Conservation (phyloP, 805 yeast species). For the Torulaspora delbrueckii region DNA sequence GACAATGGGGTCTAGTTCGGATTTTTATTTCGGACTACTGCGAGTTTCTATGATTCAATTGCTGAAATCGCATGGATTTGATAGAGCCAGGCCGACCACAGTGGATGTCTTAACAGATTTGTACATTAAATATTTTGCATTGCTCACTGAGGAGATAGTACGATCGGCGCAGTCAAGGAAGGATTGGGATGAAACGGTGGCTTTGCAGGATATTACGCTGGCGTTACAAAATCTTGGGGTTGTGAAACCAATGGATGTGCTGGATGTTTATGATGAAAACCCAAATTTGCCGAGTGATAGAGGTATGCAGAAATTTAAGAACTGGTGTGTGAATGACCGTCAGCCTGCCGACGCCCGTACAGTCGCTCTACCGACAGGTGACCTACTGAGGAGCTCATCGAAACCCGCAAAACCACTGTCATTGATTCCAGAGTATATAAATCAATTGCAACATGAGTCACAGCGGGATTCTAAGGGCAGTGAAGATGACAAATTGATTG, state of each 20-base stretch:
- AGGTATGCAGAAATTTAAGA: conserved; percentile 48
- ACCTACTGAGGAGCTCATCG: conserved; percentile 18
- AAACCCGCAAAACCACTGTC: conserved; percentile 23
- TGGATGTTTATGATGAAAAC: conserved; percentile 51
- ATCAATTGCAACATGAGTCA: conserved; percentile 20
- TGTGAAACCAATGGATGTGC: conserved; percentile 50
- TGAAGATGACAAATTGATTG: conserved; percentile 26
- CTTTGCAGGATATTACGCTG: conserved; percentile 59
- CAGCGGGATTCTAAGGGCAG: conserved; percentile 13
- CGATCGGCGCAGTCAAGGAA: conserved; percentile 47
- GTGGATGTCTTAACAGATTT: conserved; percentile 76
- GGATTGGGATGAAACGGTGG: conserved; percentile 43
- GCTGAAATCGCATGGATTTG: conserved; percentile 79
- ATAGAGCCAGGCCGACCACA: conserved; percentile 63
- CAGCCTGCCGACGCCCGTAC: conserved; percentile 42
- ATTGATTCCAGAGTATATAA: conserved; percentile 32
- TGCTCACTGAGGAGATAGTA: conserved; percentile 48
- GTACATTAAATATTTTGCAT: conserved; percentile 55
- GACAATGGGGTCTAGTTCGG: conserved; percentile 29
- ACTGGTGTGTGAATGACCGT: conserved; percentile 50
- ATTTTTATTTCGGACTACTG: conserved; percentile 44
- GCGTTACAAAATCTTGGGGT: conserved; percentile 63
- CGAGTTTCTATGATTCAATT: conserved; percentile 49
- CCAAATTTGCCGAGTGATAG: conserved; percentile 40
- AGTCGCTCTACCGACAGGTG: conserved; percentile 35